Evolutionary conservation across 2,329 filamentous ascomycete genomes (phyloP).

Genomic region (Fusarium sp.): DNA sequence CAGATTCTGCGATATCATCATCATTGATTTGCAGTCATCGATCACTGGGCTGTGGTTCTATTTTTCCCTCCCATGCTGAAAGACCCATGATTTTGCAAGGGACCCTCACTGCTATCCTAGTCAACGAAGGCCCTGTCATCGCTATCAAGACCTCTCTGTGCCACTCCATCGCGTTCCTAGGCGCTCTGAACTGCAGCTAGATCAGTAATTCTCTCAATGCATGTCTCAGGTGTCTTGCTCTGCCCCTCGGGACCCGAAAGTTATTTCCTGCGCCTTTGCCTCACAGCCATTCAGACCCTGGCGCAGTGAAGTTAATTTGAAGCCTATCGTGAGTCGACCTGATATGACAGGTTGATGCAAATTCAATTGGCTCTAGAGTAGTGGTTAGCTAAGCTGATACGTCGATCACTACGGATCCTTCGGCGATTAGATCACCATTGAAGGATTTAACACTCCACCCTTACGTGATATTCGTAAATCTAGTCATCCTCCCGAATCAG

Average conservation of each 20-base stretch:
- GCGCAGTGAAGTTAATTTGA: background rate
- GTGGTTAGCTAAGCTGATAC: background rate
- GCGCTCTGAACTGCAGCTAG: background rate
- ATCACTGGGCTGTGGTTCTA: background rate
- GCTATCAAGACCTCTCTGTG: background rate
- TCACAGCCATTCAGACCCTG: background rate
- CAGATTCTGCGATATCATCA: background rate
- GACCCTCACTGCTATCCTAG: background rate
- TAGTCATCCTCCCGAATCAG: background rate
- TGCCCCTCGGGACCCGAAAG: background rate
- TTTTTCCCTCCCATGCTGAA: background rate
- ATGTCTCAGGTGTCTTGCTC: background rate
- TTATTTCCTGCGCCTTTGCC: background rate
- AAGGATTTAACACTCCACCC: background rate
- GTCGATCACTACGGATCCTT: background rate
- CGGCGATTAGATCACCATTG: background rate
- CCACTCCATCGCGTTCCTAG: background rate
- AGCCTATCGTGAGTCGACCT: background rate
- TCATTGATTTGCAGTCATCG: too few species aligned
- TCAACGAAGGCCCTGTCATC: background rate
- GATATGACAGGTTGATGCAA: background rate
- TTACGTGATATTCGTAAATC: background rate
- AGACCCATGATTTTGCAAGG: background rate
- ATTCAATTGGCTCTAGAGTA: fast-evolving
- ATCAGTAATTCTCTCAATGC: background rate